Evolutionary conservation across 805 yeast genomes (phyloP), one percentile per base, ranked within the genome.

Genomic region (Danielozyma ontarioensis): DNA sequence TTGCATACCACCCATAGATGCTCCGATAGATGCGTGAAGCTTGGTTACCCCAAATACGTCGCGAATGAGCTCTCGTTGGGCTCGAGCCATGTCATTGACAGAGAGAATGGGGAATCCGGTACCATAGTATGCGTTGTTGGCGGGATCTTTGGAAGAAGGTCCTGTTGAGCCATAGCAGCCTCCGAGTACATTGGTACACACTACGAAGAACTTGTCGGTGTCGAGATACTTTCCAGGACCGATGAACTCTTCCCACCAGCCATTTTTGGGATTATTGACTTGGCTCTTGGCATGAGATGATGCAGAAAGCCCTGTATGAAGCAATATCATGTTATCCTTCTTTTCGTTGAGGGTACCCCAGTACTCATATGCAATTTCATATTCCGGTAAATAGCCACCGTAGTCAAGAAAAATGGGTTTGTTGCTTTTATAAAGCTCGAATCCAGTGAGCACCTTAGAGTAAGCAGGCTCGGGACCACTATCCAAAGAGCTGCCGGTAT

Each of bases 1-100:
- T 62, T 88, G 96, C 96, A 89, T 87, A n/a, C 96, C 97, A n/a
- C 97, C 97, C 94, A 89, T 85, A 0, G 95, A 85, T 2, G 95
- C 80, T 4, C 97, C 97, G 5, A 89, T 77, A 2, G 86, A 74
- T 2, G 95, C 95, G 55, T 77, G 75, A 17, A 89, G 59, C 52
- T 76, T 81, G 1, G 47, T 30, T 19, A 83, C 81, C 1, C 80
- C 79, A 37, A 88, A 76, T 29, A 72, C 76, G 29, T 78, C 72
- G 17, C 59, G 62, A 13, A 89, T 66, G 27, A 89, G 60, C 32
- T 83, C 68, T 36, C 84, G 71, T 61, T 89, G 97, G 0, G 94
- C 95, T 33, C 96, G 66, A 2, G 85, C 85, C 95, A 89, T 88
- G 55, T 89, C 97, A 47, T 81, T 83, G 18, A 89, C 73, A 0